A percentile compares a stretch with the other conserved stretches of the same genome.
Conservation (phyloP, 768 basidiomycete genomes). For the Boletus tylopilopsis region DNA sequence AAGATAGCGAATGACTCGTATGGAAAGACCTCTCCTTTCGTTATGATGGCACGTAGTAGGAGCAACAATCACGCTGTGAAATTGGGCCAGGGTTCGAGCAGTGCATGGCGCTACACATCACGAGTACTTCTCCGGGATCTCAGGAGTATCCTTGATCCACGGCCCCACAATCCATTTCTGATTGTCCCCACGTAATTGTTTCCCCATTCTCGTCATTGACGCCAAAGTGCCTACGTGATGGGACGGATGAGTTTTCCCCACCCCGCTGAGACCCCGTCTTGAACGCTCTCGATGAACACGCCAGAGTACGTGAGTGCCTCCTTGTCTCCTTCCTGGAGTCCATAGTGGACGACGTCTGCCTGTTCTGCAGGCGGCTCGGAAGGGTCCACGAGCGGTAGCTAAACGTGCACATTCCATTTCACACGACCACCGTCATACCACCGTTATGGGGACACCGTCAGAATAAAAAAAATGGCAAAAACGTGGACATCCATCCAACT, state of each 20-base stretch:
- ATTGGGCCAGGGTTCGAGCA: too few species aligned
- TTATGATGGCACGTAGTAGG: too few species aligned
- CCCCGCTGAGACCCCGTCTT: conserved; percentile 36
- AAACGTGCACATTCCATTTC: neutral
- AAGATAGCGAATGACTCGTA: too few species aligned
- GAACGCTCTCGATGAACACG: conserved; percentile 47
- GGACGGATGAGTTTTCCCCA: conserved; percentile 16
- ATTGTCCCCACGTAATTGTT: too few species aligned
- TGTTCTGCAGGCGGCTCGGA: conserved; percentile 43
- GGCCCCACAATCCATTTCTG: too few species aligned
- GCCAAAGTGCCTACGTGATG: neutral
- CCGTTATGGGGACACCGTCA: neutral
- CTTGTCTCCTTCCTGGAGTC: conserved; percentile 53
- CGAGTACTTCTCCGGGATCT: too few species aligned
- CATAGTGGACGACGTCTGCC: conserved; percentile 53
- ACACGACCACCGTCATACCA: neutral
- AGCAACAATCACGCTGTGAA: too few species aligned
- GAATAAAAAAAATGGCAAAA: neutral
- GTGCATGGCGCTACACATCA: too few species aligned
- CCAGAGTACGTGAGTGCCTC: conserved; percentile 58
- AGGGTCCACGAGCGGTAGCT: conserved; percentile 54
- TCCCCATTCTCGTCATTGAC: neutral
- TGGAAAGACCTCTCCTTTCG: too few species aligned
- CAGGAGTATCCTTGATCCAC: too few species aligned
- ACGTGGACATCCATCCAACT: conserved; percentile 5